phyloP scores from a whole-genome alignment of 257 asterid species.

The Cinchona pubescens region DNA sequence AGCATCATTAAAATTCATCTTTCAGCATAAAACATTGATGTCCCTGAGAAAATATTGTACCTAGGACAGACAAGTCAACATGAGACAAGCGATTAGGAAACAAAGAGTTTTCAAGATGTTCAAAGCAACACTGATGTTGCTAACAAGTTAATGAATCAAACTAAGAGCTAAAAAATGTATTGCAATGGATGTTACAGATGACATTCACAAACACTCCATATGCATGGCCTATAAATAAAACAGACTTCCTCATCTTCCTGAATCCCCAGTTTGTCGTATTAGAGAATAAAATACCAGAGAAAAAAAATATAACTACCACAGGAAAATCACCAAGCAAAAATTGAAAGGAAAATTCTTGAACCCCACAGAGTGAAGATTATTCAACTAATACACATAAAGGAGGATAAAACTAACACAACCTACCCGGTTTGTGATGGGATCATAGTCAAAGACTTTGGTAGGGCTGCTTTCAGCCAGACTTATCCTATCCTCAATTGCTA shows the following conservation, averaged over 20 bases:
- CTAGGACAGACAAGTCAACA: not conserved
- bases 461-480: slow-evolving; percentile 92
- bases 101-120: not conserved
- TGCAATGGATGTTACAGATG: no score
- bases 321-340: not conserved
- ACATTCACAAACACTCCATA: no score
- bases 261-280: not conserved
- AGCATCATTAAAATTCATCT: not conserved
- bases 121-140: not conserved
- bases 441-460: slow-evolving; percentile 77
- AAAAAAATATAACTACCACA: not conserved
- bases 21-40: not conserved
- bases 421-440: slow-evolving; percentile 67
- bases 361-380: not conserved
- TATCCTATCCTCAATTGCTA: slow-evolving; percentile 55
- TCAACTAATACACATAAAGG: not conserved
- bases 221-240: not conserved
- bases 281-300: not conserved
- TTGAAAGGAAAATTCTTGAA: not conserved
- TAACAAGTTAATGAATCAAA: not conserved
- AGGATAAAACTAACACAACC: slow-evolving; percentile 8
- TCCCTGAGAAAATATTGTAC: not conserved
- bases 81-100: not conserved
- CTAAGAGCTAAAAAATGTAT: no score
- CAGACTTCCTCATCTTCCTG: not conserved